Base-by-base conservation (phyloP, 208 protist genomes). In the Crithidia acanthocephali region DNA sequence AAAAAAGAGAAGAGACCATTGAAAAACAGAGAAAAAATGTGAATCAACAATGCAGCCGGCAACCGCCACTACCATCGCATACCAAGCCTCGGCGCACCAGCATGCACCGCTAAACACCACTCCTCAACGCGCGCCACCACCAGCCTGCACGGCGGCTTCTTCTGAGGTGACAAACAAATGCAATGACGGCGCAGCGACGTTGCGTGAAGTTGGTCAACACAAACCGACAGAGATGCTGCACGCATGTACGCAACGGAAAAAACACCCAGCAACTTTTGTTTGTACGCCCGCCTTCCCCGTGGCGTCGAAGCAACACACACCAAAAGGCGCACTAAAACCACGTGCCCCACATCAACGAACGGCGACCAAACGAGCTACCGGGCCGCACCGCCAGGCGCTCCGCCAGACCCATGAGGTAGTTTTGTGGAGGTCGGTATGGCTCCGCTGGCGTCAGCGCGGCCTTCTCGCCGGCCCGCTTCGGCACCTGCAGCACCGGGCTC, bases 291-390 rank as follows among this genome's bases (percentile, higher is more conserved):
- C n/a, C n/a, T n/a, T n/a, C n/a, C n/a, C n/a, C n/a, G n/a, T n/a
- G n/a, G n/a, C n/a, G n/a, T n/a, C n/a, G n/a, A n/a, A 40, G 35
- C 5, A 40, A 40, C 35, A 40, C 35, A 40, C 35, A 11, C 35
- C 35, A 40, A 40, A 48, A n/a, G 6, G 16, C 2, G 18, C 18
- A 3, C 69, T 86, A 96, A 67, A 94, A 96, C 89, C 89, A 95
- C 66, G 91, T 83, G 16, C 92, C 92, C 92, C 92, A 96, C 92
- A 96, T 96, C 35, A 88, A 68, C 2, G 86, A 92, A 28, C 92
- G 87, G 25, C 85, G 85, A 42, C 92, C 92, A 79, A 94, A 96
- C 51, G 72, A 78, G 76, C 74, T 83, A 55, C 92, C 92, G 10
- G 92, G 92, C 6, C 86, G 74, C 25, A 96, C 88, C 3, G 82